phyloP scores from a whole-genome alignment of 1,284 basidiomycete species.

The Mycosarcoma mackinlayi region DNA sequence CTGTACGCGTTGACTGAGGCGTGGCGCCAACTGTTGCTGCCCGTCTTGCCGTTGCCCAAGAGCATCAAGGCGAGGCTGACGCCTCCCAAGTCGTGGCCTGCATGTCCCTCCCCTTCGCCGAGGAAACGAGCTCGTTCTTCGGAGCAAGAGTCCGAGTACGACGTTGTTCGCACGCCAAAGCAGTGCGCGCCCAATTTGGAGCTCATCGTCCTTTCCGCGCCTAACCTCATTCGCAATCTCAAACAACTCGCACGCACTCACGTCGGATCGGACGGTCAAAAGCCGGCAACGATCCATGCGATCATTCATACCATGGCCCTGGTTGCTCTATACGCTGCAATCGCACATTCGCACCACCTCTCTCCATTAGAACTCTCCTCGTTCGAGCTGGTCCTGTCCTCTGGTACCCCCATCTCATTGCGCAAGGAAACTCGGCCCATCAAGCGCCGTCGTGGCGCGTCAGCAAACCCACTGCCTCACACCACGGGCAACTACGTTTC shows the following conservation, averaged over 20 bases:
- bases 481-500: constrained; percentile 38
- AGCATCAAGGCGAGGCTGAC: constrained; percentile 6
- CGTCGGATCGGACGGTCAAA: background rate
- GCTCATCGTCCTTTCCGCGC: constrained; percentile 11
- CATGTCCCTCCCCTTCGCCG: background rate
- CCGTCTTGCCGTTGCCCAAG: constrained; percentile 16
- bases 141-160: background rate
- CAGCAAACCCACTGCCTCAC: background rate
- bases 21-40: constrained; percentile 25
- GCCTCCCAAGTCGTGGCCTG: constrained; percentile 21
- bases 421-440: constrained; percentile 1
- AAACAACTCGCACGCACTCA: constrained; percentile 11
- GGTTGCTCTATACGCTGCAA: constrained; percentile 22
- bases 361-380: background rate
- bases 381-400: constrained; percentile 4
- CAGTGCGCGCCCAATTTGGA: constrained; percentile 3
- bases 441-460: background rate
- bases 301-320: constrained; percentile 24
- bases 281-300: constrained; percentile 33
- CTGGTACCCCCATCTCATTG: constrained; percentile 30
- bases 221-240: constrained; percentile 24
- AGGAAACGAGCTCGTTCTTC: background rate
- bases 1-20: constrained; percentile 12
- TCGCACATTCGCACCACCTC: background rate
- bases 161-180: constrained; percentile 1